Evolutionary conservation across 148 eudicot species (phyloP).

Genomic region (Simmondsia chinensis): DNA sequence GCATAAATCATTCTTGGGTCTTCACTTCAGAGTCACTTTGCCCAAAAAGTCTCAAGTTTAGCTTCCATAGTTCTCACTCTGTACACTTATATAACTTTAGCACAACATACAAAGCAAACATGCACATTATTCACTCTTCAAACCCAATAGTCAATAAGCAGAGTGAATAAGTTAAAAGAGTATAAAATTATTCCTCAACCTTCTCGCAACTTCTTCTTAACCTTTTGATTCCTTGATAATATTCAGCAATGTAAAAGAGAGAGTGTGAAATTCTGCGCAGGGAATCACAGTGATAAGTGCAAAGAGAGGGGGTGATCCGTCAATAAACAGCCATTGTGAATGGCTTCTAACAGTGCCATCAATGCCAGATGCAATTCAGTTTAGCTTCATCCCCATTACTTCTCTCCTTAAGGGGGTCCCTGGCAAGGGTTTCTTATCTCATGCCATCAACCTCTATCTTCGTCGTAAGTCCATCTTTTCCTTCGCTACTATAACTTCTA

Average conservation of each 20-base stretch:
- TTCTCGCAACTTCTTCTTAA: no score
- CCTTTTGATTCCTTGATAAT: background rate
- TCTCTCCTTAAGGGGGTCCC: conserved; percentile 68
- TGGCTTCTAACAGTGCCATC: conserved; percentile 74
- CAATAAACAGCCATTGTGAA: conserved; percentile 39
- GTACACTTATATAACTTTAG: no score
- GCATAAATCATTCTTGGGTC: background rate
- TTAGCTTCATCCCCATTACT: conserved; percentile 76
- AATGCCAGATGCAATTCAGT: conserved; percentile 59
- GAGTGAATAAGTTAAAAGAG: no score
- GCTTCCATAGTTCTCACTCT: background rate
- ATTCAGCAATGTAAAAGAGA: no score
- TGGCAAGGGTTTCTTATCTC: conserved; percentile 76
- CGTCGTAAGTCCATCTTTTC: conserved; percentile 39
- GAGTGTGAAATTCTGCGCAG: conserved; percentile 14
- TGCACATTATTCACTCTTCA: no score
- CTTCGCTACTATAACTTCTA: no score
- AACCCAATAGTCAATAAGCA: no score
- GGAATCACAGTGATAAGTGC: conserved; percentile 71
- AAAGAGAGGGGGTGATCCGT: conserved; percentile 68
- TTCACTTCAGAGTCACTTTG: no score
- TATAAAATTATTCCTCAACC: no score
- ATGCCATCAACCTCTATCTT: conserved; percentile 85
- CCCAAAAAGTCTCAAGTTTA: background rate
- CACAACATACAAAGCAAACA: no score